Conservation (phyloP, 2,329 filamentous ascomycete species). For the Chaetomiaceae sp. region DNA sequence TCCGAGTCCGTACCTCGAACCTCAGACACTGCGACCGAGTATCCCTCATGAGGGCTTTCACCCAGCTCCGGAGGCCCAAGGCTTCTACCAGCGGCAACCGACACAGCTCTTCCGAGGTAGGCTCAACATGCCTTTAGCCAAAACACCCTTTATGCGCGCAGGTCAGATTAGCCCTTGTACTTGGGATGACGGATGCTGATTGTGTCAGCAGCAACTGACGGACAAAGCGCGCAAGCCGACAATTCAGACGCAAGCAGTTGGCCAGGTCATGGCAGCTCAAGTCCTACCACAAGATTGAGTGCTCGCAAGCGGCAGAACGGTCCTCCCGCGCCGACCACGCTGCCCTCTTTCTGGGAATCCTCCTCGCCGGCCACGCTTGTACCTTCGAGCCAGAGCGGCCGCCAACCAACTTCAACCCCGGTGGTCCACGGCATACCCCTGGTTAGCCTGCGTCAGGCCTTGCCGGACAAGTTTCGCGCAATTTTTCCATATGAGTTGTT, state of each 20-base stretch:
- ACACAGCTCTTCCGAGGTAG: not conserved
- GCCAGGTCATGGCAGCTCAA: conserved; percentile 13
- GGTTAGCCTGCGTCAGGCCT: conserved; percentile 38
- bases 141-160: not conserved
- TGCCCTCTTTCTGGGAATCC: not conserved
- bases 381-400: no score
- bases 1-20: not conserved
- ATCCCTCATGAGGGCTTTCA: not conserved
- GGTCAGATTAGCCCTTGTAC: not conserved
- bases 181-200: not conserved
- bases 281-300: conserved; percentile 13
- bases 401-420: conserved; percentile 25
- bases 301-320: conserved; percentile 7
- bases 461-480: conserved; percentile 63
- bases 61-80: not conserved
- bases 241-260: not conserved
- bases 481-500: conserved; percentile 70
- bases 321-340: not conserved
- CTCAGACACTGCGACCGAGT: not conserved
- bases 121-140: not conserved
- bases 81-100: not conserved
- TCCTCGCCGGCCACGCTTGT: not conserved
- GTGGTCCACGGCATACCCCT: conserved; percentile 36
- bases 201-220: not conserved
- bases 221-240: not conserved